Evolutionary conservation across 345 rosid species (phyloP), one percentile per base, ranked within the genome.

Genomic region (Gossypium stocksii): DNA sequence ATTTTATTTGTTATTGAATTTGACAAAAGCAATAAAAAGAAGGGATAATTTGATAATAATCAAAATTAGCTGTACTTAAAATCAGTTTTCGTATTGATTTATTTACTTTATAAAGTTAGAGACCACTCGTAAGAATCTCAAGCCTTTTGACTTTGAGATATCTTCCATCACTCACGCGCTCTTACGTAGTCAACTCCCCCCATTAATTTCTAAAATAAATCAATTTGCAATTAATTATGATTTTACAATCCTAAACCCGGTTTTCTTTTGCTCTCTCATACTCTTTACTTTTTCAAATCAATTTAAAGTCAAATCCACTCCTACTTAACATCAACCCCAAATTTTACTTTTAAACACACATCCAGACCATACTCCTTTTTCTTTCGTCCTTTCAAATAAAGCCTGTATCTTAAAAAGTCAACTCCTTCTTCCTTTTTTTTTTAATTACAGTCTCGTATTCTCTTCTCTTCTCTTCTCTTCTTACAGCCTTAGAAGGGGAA

Each of bases 81-180:
- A 53, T 53, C 2, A 53, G 19, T 23, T 25, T 20, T 38, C 64
- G 7, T 59, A 56, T 56, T 62, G 16, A 62, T 62, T 29, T 62
- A 15, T 52, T 8, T 52, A 17, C 57, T 52, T 52, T 17, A 52
- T 16, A 15, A 52, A 52, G n/a, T 17, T 34, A 5, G 41, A 34
- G 41, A 12, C 12, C 19, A 66, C 56, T 22, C 8, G 23, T 46
- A 45, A 3, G 13, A 19, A 20, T 67, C 56, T 25, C 38, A 67
- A 67, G 29, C 71, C 71, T 67, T 34, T 48, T 48, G 71, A 46
- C 71, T 67, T 67, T 15, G 3, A 23, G 56, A 48, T 67, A 7
- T 48, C 1, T 7, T 15, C 12, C 8, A 54, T 54, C 2, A 4
- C 13, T 8, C 41, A 67, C 41, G 29, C 56, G 56, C 38, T 34